A percentile compares a stretch with the other conserved stretches of the same genome.
These are phyloP conservation scores for Leccinum longicurvipes DNA, from an alignment of 768 basidiomycete species.

Conservation along the genomic window DNA sequence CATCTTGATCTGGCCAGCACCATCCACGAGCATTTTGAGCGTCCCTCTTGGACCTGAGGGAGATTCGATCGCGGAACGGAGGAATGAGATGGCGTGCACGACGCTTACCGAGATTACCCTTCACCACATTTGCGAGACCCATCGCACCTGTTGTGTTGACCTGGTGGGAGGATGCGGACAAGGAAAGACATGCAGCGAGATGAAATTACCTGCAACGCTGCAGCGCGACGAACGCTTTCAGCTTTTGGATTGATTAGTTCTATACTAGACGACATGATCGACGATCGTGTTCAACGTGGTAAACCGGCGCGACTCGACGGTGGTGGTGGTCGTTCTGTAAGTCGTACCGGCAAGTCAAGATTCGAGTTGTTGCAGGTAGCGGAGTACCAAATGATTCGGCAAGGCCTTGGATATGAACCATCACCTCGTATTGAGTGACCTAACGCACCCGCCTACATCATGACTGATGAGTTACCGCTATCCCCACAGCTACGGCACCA, in stretches of 20 bases:
- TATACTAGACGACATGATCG: constrained; percentile 69
- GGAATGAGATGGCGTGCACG: constrained; percentile 12
- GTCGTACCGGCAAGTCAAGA: constrained; percentile 6
- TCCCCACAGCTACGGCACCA: constrained; percentile 33
- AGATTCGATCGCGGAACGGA: constrained; percentile 24
- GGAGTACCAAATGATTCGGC: constrained; percentile 30
- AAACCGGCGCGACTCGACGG: no score
- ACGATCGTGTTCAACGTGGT: constrained; percentile 21
- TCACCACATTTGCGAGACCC: constrained; percentile 96
- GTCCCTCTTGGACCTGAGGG: constrained; percentile 88
- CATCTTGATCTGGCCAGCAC: constrained; percentile 98
- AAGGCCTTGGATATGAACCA: constrained; percentile 29
- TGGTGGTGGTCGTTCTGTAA: constrained; percentile 11
- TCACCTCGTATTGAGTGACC: constrained; percentile 27
- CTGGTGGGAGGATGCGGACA: constrained; percentile 39
- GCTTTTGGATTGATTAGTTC: constrained; percentile 97
- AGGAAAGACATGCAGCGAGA: constrained; percentile 16
- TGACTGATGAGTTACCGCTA: constrained; percentile 21
- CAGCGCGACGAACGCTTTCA: constrained; percentile 86
- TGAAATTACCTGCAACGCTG: constrained; percentile 77
- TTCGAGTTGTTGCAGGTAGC: constrained; percentile 13
- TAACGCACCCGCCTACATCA: constrained; percentile 24
- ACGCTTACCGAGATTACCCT: constrained; percentile 86
- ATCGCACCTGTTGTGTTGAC: constrained; percentile 93
- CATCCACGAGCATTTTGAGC: constrained; percentile 99